phyloP scores from a whole-genome alignment of 78 protist species.

The Reticulomyxa filosa region DNA sequence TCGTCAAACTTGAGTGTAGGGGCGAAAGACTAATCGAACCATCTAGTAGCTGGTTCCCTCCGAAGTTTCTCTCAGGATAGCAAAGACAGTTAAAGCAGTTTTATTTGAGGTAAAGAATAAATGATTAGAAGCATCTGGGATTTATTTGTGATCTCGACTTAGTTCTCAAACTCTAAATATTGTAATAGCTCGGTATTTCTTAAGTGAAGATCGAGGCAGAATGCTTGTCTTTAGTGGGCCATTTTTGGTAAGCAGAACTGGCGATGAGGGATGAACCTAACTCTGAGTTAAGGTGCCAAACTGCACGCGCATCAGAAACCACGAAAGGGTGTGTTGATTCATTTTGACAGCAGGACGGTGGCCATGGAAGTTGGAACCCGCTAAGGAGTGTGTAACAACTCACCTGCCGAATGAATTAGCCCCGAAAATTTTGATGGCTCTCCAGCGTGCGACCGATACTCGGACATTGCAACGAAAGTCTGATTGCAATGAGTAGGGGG shows the following conservation, averaged over 20 bases:
- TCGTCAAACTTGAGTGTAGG: slow-evolving; percentile 68
- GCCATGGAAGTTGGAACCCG: slow-evolving; percentile 57
- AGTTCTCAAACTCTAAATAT: slow-evolving; percentile 59
- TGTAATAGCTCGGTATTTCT: slow-evolving; percentile 14
- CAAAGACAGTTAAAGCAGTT: slow-evolving; percentile 27
- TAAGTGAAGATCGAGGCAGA: neutral
- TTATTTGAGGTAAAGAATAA: slow-evolving; percentile 51
- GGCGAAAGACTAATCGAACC: slow-evolving; percentile 82
- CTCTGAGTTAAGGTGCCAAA: slow-evolving; percentile 50
- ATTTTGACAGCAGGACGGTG: slow-evolving; percentile 68
- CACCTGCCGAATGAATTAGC: slow-evolving; percentile 62
- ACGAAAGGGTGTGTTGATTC: slow-evolving; percentile 62
- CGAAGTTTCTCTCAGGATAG: slow-evolving; percentile 75
- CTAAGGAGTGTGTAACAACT: slow-evolving; percentile 75
- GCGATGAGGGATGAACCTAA: slow-evolving; percentile 79
- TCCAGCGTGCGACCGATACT: slow-evolving; percentile 43
- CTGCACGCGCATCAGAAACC: slow-evolving; percentile 39
- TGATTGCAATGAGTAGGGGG: slow-evolving; percentile 33
- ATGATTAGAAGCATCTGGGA: slow-evolving; percentile 52
- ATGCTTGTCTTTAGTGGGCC: slow-evolving; percentile 60
- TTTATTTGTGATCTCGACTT: slow-evolving; percentile 25
- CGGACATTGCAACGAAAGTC: slow-evolving; percentile 19
- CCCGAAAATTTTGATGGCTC: slow-evolving; percentile 80
- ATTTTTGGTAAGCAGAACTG: slow-evolving; percentile 75
- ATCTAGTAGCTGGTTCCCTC: slow-evolving; percentile 80